Evolutionary conservation across 345 rosid genomes (phyloP).

Genomic region (Hibiscus syriacus): DNA sequence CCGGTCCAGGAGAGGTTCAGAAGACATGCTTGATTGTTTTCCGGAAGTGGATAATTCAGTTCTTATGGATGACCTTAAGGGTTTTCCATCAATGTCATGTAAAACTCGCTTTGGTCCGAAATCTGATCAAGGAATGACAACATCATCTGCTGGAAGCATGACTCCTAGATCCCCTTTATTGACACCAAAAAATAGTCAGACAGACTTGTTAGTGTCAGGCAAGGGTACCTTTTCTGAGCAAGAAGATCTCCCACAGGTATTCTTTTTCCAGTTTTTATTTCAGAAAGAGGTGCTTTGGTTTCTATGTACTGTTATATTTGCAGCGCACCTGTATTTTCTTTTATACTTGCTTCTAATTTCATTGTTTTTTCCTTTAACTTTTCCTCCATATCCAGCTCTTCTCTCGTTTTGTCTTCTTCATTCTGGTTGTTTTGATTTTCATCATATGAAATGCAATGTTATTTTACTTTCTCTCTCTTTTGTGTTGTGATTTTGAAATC

Average conservation of each 20-base stretch:
- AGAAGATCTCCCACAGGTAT: constrained; percentile 87
- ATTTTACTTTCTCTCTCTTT: background rate
- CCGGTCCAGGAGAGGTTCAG: constrained; percentile 95
- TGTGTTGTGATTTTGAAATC: background rate
- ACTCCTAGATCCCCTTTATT: constrained; percentile 95
- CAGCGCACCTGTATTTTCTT: background rate
- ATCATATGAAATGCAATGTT: background rate
- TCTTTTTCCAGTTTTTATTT: background rate
- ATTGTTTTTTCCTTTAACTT: background rate
- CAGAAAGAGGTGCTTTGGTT: background rate
- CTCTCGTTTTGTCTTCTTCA: background rate
- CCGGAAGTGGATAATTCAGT: constrained; percentile 75
- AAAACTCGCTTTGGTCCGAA: constrained; percentile 92
- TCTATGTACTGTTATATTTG: background rate
- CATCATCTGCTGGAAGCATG: constrained; percentile 98
- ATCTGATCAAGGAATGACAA: constrained; percentile 96
- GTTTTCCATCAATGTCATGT: constrained; percentile 88
- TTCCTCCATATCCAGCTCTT: background rate
- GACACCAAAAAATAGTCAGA: constrained; percentile 87
- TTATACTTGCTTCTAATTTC: background rate
- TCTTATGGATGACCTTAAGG: constrained; percentile 88
- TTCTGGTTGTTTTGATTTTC: background rate
- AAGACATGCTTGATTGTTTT: constrained; percentile 97
- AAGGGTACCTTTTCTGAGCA: constrained; percentile 76
- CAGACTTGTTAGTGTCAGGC: constrained; percentile 77